Evolutionary conservation across 768 basidiomycete genomes (phyloP).

Genomic region (Dioszegia crocea): DNA sequence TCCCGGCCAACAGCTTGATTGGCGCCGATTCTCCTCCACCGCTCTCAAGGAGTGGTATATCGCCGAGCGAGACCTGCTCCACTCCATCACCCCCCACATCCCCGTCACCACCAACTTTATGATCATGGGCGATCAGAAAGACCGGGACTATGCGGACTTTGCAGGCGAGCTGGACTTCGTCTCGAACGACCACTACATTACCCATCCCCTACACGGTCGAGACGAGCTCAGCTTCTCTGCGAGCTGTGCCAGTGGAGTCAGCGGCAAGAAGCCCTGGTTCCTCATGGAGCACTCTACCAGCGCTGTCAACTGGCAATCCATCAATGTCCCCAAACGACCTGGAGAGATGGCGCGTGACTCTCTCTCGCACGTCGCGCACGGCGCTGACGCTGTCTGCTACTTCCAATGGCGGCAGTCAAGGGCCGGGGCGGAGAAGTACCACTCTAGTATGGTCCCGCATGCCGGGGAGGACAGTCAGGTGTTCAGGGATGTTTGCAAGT

Average conservation of each 20-base stretch:
- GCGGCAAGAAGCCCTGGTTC: constrained; percentile 13
- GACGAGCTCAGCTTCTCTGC: constrained; percentile 19
- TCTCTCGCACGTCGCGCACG: constrained; percentile 16
- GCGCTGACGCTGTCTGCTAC: constrained; percentile 19
- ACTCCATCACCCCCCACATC: constrained; percentile 8
- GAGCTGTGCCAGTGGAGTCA: constrained; percentile 9
- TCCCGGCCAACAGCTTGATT: constrained; percentile 19
- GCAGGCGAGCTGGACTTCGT: constrained; percentile 15
- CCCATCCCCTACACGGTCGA: not conserved
- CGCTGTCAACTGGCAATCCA: constrained; percentile 19
- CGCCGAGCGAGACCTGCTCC: constrained; percentile 9
- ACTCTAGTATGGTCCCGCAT: constrained; percentile 21
- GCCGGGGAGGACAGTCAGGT: constrained; percentile 12
- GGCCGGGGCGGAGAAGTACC: constrained; percentile 21
- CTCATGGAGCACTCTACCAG: constrained; percentile 23
- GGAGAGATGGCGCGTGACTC: constrained; percentile 14
- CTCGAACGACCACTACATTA: constrained; percentile 17
- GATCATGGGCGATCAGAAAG: constrained; percentile 9
- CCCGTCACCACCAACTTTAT: constrained; percentile 25
- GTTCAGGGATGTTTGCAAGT: constrained; percentile 16
- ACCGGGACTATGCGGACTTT: constrained; percentile 7
- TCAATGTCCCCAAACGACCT: constrained; percentile 13
- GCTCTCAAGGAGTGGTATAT: constrained; percentile 6
- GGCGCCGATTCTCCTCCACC: constrained; percentile 13
- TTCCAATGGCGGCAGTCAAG: constrained; percentile 20